These are phyloP conservation scores for Quercus dentata DNA, from an alignment of 306 rosid species.

Conservation along the genomic window DNA sequence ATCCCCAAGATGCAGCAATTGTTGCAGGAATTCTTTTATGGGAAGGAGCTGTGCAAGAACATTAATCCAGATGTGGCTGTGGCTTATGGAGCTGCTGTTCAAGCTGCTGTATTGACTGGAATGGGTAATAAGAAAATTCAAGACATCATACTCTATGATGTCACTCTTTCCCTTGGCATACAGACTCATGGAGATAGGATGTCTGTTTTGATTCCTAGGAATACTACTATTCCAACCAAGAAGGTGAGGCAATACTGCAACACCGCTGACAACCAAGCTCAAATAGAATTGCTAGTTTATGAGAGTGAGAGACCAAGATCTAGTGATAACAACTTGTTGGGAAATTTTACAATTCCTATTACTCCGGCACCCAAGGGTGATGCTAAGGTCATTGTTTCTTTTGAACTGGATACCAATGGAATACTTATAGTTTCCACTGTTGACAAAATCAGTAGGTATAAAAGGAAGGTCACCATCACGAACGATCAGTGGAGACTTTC, in stretches of 20 bases:
- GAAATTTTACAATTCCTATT: constrained; percentile 8
- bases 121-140: not conserved
- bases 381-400: not conserved
- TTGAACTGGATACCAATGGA: not conserved
- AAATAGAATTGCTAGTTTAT: not conserved
- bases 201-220: constrained; percentile 13
- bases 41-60: constrained; percentile 28
- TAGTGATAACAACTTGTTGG: constrained; percentile 13
- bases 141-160: constrained; percentile 10
- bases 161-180: constrained; percentile 19
- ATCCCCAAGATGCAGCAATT: constrained; percentile 16
- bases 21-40: constrained; percentile 16
- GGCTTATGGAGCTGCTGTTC: no score
- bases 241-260: not conserved
- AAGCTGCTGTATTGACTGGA: no score
- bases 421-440: constrained; percentile 11
- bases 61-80: constrained; percentile 13
- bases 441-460: constrained; percentile 3
- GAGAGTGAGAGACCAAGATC: constrained; percentile 17
- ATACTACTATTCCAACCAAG: constrained; percentile 14
- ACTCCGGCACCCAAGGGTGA: constrained; percentile 16
- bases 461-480: constrained; percentile 12
- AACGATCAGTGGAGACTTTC: constrained; percentile 10
- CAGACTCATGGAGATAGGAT: not conserved
- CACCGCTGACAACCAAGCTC: constrained; percentile 3